Evolutionary conservation across 2,329 filamentous ascomycete genomes (phyloP).

Genomic region (Cephalotrichum gorgonifer): DNA sequence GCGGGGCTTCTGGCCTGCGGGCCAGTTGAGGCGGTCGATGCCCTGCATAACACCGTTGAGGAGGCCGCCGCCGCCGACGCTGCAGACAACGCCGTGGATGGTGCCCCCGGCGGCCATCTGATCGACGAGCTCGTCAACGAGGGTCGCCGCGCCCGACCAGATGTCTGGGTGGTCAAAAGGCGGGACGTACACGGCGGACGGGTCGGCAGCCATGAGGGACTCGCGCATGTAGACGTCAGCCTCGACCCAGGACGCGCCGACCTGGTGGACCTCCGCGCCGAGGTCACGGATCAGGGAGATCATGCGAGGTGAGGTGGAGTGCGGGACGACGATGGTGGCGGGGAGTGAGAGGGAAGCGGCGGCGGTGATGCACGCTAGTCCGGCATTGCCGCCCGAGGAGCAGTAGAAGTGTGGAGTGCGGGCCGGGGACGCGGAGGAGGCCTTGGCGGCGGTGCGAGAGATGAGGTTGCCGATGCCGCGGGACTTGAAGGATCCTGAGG

Average conservation of each 20-base stretch:
- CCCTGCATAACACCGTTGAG: slow-evolving; percentile 68
- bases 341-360: slow-evolving; percentile 52
- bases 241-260: slow-evolving; percentile 57
- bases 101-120: slow-evolving; percentile 28
- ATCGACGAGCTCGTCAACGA: slow-evolving; percentile 40
- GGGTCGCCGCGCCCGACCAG: slow-evolving; percentile 53
- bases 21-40: slow-evolving; percentile 22
- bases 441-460: slow-evolving; percentile 1
- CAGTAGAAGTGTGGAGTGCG: slow-evolving; percentile 59
- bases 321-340: slow-evolving; percentile 67
- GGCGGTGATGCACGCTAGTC: slow-evolving; percentile 69
- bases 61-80: slow-evolving; percentile 71
- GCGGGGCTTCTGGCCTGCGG: slow-evolving; percentile 24
- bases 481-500: slow-evolving; percentile 77
- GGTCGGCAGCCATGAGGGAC: slow-evolving; percentile 41
- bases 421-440: slow-evolving; percentile 14
- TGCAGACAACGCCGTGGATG: slow-evolving; percentile 64
- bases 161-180: slow-evolving; percentile 61
- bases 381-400: slow-evolving; percentile 74
- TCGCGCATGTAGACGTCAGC: slow-evolving; percentile 58
- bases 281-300: slow-evolving; percentile 58
- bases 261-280: slow-evolving; percentile 58
- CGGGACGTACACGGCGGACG: slow-evolving; percentile 50
- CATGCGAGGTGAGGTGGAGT: slow-evolving; percentile 57
- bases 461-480: slow-evolving; percentile 65